Base-by-base conservation (phyloP, 2,329 filamentous ascomycete species). In the Ustilaginoidea virens region DNA sequence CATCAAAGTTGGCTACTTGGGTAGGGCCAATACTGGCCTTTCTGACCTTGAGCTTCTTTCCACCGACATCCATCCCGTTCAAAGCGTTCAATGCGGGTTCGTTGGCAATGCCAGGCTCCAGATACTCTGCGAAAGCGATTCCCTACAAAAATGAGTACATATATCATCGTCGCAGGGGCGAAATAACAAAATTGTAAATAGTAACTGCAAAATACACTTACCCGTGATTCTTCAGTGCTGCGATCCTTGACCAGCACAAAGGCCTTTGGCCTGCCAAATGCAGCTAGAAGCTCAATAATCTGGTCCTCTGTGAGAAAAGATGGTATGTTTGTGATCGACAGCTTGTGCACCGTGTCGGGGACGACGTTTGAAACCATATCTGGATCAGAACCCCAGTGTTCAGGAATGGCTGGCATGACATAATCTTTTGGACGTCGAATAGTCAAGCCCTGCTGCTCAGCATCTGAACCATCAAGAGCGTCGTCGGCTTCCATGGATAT, bases 91-190 rank as follows among this genome's bases (percentile, higher is more conserved):
- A 77, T 9, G 90, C 90, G 34, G 87, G 77, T 33, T 80, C 75
- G 15, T 90, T 94, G 22, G 70, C 68, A 12, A 39, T 34, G 7
- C 66, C 49, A 6, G 82, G 68, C 36, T 96, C 83, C 30, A 70
- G 65, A 43, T 94, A 98, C 54, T 98, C 92, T 56, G 83, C 92
- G 60, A 98, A 98, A 1, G 87, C 87, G 43, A 98, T 85, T 18
- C 90, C 90, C 78, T 93, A 39, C 18, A 22, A 15, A 16, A 7
- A 17, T 35, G n/a, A 30, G 24, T 15, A 9, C 5, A 7, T 13
- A 15, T 16, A 17, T n/a, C n/a, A n/a, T n/a, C n/a, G n/a, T n/a
- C n/a, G n/a, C n/a, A n/a, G n/a, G n/a, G n/a, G n/a, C n/a, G n/a
- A n/a, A n/a, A n/a, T n/a, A n/a, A n/a, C n/a, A n/a, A n/a, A n/a